Base-by-base conservation (phyloP, 345 rosid genomes). In the Euphorbia tirucalli region DNA sequence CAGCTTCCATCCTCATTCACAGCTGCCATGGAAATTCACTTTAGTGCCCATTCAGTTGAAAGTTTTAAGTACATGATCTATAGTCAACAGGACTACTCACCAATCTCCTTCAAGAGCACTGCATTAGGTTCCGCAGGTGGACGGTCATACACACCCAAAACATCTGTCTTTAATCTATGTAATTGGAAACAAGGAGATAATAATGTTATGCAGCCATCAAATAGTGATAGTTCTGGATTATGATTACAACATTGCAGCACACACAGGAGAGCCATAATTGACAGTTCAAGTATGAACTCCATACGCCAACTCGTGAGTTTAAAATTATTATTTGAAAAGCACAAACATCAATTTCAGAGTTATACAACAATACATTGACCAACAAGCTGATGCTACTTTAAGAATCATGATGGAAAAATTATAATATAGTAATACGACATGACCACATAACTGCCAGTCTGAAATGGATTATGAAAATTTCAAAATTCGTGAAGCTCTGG, bases 121-220 rank as follows among this genome's bases (percentile, higher is more conserved):
- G 98, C 96, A 66, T 79, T 64, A 11, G 85, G 86, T 71, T 90
- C 96, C 10, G 87, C 65, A 10, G 98, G 98, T 49, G 98, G 98
- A 72, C 89, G 89, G 73, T 92, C 91, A 63, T 87, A 94, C 18
- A 94, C 96, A 21, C 98, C 98, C 21, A 76, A 71, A 49, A 94
- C 97, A 76, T 94, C 95, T 70, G 97, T 94, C 97, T 91, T 80
- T 74, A 71, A 62, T 21, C 64, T 68, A 61, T 28, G 65, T 82
- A 78, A 60, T 27, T 32, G 67, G 61, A 60, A 9, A 74, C 68
- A 66, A 66, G 52, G 22, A 39, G 13, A 11, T 18, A 56, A 39
- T 8, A 25, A 4, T 24, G 3, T 7, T 71, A 31, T 16, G 19
- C 11, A 19, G 7, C 35, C 30, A 56, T 24, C 50, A 39, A 24